Conservation (phyloP, 352 stramenopile genomes). For the Blastocystis sp. region DNA sequence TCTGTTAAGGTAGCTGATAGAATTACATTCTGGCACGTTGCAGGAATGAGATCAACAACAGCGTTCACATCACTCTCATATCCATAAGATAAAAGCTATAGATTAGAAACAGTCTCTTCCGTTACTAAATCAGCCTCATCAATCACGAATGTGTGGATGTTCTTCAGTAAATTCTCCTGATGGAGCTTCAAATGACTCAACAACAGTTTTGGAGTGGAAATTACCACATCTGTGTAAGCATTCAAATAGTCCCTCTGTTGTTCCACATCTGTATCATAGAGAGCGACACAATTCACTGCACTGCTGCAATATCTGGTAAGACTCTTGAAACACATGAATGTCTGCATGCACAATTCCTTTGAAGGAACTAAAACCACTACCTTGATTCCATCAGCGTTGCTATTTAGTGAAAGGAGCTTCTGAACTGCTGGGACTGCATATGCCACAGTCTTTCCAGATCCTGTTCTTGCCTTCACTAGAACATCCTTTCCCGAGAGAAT, state of each 20-base stretch:
- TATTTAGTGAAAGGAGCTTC: constrained; percentile 77
- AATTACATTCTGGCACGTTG: constrained; percentile 94
- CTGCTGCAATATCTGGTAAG: constrained; percentile 96
- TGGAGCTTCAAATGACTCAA: constrained; percentile 24
- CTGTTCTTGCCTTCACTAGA: constrained; percentile 84
- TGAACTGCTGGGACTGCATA: constrained; percentile 86
- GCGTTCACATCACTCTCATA: constrained; percentile 80
- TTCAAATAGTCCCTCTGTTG: constrained; percentile 88
- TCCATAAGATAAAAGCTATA: constrained; percentile 87
- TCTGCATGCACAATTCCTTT: constrained; percentile 93
- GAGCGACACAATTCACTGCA: constrained; percentile 82
- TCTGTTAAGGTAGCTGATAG: constrained; percentile 94
- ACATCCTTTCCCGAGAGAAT: constrained; percentile 87
- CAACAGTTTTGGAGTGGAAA: constrained; percentile 67
- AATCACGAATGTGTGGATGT: constrained; percentile 89
- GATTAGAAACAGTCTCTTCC: not conserved
- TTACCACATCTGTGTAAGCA: constrained; percentile 74
- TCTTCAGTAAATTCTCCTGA: constrained; percentile 53
- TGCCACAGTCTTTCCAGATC: constrained; percentile 88
- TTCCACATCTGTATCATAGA: constrained; percentile 84
- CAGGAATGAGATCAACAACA: constrained; percentile 79
- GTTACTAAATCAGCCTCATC: constrained; percentile 91
- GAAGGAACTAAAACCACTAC: constrained; percentile 93
- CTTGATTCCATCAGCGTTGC: constrained; percentile 69
- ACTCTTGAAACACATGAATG: constrained; percentile 81